These are phyloP conservation scores for Porphyrellus cyaneotinctus DNA, from an alignment of 768 basidiomycete species.

Conservation along the genomic window DNA sequence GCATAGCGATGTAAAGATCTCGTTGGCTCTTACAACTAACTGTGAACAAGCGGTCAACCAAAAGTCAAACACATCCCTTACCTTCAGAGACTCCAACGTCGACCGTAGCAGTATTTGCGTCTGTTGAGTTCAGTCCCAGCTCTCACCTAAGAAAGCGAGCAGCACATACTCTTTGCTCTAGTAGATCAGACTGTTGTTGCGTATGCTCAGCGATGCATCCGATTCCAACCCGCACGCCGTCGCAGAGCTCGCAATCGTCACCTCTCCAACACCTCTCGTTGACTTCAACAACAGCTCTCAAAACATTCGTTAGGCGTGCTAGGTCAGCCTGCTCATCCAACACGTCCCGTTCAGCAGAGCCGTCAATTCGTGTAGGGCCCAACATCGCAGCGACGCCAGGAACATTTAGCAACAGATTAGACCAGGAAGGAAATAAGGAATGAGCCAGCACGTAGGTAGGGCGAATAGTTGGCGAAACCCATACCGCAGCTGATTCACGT, in stretches of 20 bases:
- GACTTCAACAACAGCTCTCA: conserved; percentile 73
- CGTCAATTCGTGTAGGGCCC: conserved; percentile 8
- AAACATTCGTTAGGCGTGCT: conserved; percentile 75
- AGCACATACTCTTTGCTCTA: conserved; percentile 64
- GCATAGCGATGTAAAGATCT: conserved; percentile 81
- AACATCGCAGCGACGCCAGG: conserved; percentile 29
- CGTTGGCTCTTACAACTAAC: conserved; percentile 55
- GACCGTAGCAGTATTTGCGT: conserved; percentile 59
- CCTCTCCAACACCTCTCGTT: conserved; percentile 82
- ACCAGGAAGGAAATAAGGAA: conserved; percentile 54
- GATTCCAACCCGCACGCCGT: conserved; percentile 76
- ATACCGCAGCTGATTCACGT: conserved; percentile 89
- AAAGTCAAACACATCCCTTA: conserved; percentile 22
- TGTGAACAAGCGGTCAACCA: conserved; percentile 10
- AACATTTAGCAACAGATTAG: conserved; percentile 31
- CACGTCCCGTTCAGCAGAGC: conserved; percentile 23
- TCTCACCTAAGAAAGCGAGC: background rate
- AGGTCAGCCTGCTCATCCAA: conserved; percentile 68
- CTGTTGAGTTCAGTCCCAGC: conserved; percentile 34
- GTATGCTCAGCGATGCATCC: conserved; percentile 62
- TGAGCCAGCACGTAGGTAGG: conserved; percentile 67
- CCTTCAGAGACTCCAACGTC: conserved; percentile 77
- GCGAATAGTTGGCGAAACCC: conserved; percentile 57
- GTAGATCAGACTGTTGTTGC: conserved; percentile 66
- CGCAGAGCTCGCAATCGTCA: conserved; percentile 75